A percentile compares a stretch with the other conserved stretches of the same genome.
Conservation (phyloP, 768 basidiomycete genomes). For the Psilocybe azurescens region DNA sequence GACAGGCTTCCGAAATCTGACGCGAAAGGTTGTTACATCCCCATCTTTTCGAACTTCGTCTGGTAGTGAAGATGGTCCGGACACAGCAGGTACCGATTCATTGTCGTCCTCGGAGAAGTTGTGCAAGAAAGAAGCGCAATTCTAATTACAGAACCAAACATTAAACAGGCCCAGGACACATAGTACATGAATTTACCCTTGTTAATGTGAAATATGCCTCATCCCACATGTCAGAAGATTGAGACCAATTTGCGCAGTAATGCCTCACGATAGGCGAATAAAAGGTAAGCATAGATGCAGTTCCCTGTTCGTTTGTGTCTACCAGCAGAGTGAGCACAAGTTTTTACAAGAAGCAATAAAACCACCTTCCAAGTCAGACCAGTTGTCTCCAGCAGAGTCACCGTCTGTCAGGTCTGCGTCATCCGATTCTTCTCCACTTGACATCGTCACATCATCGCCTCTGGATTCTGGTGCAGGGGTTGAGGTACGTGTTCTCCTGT, state of each 20-base stretch:
- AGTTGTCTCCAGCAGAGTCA: constrained; percentile 51
- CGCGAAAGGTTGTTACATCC: constrained; percentile 43
- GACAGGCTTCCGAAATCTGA: constrained; percentile 42
- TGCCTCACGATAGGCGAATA: constrained; percentile 56
- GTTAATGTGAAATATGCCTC: constrained; percentile 49
- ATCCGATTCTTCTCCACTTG: constrained; percentile 82
- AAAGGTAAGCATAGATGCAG: constrained; percentile 40
- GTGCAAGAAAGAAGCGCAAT: constrained; percentile 25
- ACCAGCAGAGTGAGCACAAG: not conserved
- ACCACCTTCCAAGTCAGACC: constrained; percentile 51
- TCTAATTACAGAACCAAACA: constrained; percentile 20
- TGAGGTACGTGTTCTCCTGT: constrained; percentile 57
- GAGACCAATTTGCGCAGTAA: constrained; percentile 43
- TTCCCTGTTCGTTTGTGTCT: constrained; percentile 16
- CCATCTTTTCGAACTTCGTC: constrained; percentile 28
- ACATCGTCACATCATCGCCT: constrained; percentile 56
- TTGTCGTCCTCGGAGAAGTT: not conserved
- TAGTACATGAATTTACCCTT: constrained; percentile 38
- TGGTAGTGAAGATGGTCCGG: constrained; percentile 7
- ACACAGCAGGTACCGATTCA: not conserved
- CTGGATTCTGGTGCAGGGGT: constrained; percentile 40
- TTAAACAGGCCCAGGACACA: not conserved
- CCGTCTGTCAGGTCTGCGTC: constrained; percentile 69
- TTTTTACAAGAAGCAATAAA: constrained; percentile 8
- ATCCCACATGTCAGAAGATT: constrained; percentile 48